A percentile compares a stretch with the other conserved stretches of the same genome.
These are phyloP conservation scores for Phialocephala sp. DNA, from an alignment of 2,329 filamentous ascomycete genomes.

Conservation along the genomic window DNA sequence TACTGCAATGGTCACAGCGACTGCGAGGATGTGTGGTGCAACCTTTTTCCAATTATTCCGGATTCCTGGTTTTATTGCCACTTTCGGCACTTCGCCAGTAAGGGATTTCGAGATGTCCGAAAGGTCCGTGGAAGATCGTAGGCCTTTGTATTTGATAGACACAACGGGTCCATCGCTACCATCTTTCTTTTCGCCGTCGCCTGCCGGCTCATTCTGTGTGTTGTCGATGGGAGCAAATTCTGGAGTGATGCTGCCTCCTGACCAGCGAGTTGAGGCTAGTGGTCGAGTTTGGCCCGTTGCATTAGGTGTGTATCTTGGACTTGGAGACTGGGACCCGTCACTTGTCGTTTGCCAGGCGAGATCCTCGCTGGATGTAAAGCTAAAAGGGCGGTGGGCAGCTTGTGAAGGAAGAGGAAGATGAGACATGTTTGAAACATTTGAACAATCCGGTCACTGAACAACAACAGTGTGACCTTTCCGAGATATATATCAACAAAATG, in stretches of 20 bases:
- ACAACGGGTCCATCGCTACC: not conserved
- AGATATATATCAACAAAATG: not conserved
- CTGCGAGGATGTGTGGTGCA: slow-evolving; percentile 9
- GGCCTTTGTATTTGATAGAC: not conserved
- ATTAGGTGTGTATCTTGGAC: not conserved
- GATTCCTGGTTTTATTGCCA: slow-evolving; percentile 12
- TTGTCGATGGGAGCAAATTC: not conserved
- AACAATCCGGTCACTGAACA: not conserved
- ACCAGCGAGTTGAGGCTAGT: not conserved
- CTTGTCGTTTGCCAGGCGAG: not conserved
- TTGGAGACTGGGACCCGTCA: not conserved
- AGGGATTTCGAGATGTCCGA: not conserved
- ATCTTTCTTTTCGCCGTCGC: not conserved
- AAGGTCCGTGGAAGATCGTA: not conserved
- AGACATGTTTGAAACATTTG: not conserved
- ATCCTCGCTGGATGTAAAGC: slow-evolving; percentile 4
- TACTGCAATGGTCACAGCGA: slow-evolving; percentile 3
- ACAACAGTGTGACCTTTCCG: not conserved
- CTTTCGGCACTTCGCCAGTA: slow-evolving; percentile 13
- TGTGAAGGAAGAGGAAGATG: not conserved
- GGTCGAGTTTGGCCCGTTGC: not conserved
- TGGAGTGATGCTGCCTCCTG: not conserved
- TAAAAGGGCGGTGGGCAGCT: not conserved
- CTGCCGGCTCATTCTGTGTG: not conserved
- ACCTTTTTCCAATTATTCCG: slow-evolving; percentile 13